Percentiles rank a stretch among this genome's conserved stretches.
Evolutionary conservation across 2,329 filamentous ascomycete genomes (phyloP).

Genomic region (Acrocalymma vagum): DNA sequence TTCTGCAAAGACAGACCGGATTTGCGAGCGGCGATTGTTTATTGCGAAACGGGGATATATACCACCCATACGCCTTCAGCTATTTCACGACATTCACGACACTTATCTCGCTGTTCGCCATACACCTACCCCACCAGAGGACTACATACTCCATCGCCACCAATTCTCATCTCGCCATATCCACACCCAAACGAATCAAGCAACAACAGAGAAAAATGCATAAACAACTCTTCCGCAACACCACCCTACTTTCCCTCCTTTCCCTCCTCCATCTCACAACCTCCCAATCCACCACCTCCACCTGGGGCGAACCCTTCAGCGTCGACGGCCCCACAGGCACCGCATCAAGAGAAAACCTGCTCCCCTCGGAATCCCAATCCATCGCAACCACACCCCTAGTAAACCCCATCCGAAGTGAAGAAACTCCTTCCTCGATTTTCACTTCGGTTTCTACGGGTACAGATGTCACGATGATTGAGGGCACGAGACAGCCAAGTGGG

Average conservation of each 20-base stretch:
- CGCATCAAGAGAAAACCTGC: slow-evolving; percentile 5
- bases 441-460: slow-evolving; percentile 1
- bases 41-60: no score
- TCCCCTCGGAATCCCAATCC: slow-evolving; percentile 1
- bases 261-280: slow-evolving; percentile 8
- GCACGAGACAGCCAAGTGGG: not conserved
- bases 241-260: slow-evolving; percentile 17
- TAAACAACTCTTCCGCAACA: slow-evolving; percentile 3
- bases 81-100: no score
- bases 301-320: slow-evolving; percentile 15
- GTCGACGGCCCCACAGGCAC: slow-evolving; percentile 10
- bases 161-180: no score
- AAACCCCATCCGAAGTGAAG: not conserved
- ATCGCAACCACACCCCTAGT: not conserved
- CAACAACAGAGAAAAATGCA: no score
- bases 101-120: no score
- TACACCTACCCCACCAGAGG: no score
- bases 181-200: no score
- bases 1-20: no score
- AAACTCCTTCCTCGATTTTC: slow-evolving; percentile 1
- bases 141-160: no score
- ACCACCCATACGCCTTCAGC: no score
- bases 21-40: no score
- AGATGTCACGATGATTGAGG: no score
- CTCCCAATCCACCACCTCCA: slow-evolving; percentile 4